These are phyloP conservation scores for Gossypioides kirkii DNA, from an alignment of 345 rosid species.

Conservation along the genomic window DNA sequence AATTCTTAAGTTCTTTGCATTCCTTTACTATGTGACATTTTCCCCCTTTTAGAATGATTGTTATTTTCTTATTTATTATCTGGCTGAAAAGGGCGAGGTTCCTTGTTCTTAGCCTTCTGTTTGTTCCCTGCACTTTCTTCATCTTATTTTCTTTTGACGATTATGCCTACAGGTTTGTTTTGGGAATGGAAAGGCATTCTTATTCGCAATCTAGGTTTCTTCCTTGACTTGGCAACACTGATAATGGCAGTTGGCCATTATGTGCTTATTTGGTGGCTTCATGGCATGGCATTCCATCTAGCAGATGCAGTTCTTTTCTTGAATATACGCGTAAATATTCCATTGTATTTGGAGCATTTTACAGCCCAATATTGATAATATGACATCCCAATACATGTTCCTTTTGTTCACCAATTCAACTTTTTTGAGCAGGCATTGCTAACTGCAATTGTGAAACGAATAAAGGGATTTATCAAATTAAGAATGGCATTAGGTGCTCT, in stretches of 20 bases:
- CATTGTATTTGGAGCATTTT: slow-evolving; percentile 1
- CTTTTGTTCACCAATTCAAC: slow-evolving; percentile 14
- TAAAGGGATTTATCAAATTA: slow-evolving; percentile 78
- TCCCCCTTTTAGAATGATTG: neutral
- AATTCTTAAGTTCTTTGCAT: neutral
- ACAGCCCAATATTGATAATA: neutral
- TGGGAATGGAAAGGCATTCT: slow-evolving; percentile 93
- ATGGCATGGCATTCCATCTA: slow-evolving; percentile 91
- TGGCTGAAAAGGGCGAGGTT: neutral
- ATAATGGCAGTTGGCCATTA: slow-evolving; percentile 93
- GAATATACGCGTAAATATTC: slow-evolving; percentile 70
- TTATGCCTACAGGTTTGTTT: slow-evolving; percentile 58
- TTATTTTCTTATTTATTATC: neutral
- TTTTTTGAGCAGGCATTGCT: slow-evolving; percentile 69
- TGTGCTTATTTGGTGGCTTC: slow-evolving; percentile 90
- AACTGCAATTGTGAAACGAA: slow-evolving; percentile 83
- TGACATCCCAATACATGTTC: slow-evolving; percentile 5
- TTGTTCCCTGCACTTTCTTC: neutral
- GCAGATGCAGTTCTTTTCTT: slow-evolving; percentile 85
- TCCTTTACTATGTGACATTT: neutral
- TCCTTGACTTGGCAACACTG: slow-evolving; percentile 86
- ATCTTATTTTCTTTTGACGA: slow-evolving; percentile 12
- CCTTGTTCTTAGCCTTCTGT: neutral
- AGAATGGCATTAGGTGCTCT: slow-evolving; percentile 82
- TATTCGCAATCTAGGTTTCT: slow-evolving; percentile 85